These are phyloP conservation scores for Amylocarpus encephaloides DNA, from an alignment of 2,329 filamentous ascomycete genomes.

Conservation along the genomic window DNA sequence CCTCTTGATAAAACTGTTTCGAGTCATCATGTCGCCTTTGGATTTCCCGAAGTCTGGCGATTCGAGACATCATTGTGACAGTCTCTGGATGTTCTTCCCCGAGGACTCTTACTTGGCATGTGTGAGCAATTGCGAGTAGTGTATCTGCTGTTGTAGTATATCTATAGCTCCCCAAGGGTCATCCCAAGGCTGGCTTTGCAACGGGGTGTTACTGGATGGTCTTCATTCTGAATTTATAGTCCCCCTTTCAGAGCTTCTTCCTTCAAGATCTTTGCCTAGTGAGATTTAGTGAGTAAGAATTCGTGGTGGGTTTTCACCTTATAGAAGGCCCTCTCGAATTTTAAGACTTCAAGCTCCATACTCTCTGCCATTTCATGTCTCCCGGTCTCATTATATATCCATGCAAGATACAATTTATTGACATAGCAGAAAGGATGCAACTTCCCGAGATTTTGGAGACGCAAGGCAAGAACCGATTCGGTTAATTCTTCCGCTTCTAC, in stretches of 20 bases:
- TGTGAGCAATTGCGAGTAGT: neutral
- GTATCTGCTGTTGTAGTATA: neutral
- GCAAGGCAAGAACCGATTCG: neutral
- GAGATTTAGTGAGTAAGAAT: conserved; percentile 3
- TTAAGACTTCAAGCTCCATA: conserved; percentile 4
- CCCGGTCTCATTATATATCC: conserved; percentile 3
- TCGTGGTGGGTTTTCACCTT: neutral
- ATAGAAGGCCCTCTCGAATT: conserved; percentile 1
- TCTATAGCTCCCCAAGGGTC: neutral
- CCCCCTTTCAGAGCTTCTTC: neutral
- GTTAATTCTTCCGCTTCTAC: conserved; percentile 1
- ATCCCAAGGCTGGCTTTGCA: conserved; percentile 3
- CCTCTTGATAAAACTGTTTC: neutral
- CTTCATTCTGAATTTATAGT: neutral
- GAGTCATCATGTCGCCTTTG: neutral
- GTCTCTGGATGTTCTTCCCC: conserved; percentile 8
- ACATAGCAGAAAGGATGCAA: conserved; percentile 2
- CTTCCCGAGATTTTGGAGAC: neutral
- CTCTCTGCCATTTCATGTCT: neutral
- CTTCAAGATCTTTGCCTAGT: neutral
- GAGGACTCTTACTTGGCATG: neutral
- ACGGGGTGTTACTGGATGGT: conserved; percentile 1
- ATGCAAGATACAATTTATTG: conserved; percentile 1
- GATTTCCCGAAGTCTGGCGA: neutral
- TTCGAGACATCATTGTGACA: conserved; percentile 5